phyloP scores from a whole-genome alignment of 768 basidiomycete genomes.

The Boletus patriciae region DNA sequence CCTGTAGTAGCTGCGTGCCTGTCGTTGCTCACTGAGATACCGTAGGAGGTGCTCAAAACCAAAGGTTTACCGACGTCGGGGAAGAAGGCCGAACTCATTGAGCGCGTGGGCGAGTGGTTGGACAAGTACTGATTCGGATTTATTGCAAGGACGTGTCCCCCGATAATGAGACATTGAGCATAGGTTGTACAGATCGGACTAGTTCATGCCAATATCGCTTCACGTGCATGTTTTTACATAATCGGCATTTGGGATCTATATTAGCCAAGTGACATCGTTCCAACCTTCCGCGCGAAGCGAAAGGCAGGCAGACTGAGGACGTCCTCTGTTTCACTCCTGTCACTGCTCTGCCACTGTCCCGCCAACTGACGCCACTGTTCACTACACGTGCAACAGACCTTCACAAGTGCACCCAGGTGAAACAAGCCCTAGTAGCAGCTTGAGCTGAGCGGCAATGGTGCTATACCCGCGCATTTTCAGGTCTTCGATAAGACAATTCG shows the following conservation, averaged over 20 bases:
- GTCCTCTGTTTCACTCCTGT: neutral
- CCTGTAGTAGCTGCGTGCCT: neutral
- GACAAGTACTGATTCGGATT: slow-evolving; percentile 31
- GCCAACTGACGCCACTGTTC: neutral
- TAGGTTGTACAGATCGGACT: neutral
- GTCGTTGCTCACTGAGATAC: neutral
- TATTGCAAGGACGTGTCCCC: neutral
- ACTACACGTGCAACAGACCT: neutral
- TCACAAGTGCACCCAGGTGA: neutral
- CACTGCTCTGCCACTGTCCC: neutral
- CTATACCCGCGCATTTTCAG: neutral
- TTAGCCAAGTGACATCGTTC: neutral
- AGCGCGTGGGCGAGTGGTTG: slow-evolving; percentile 66
- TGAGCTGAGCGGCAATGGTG: neutral
- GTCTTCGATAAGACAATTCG: neutral
- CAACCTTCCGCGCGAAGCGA: neutral
- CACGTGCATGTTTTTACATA: neutral
- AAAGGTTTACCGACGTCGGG: slow-evolving; percentile 63
- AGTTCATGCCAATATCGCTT: neutral
- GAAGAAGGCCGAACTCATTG: slow-evolving; percentile 70
- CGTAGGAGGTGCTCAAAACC: slow-evolving; percentile 69
- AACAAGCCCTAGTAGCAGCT: neutral
- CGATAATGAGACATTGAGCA: neutral
- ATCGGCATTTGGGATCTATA: neutral
- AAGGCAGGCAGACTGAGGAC: neutral